Base-by-base conservation (phyloP, 345 rosid species). In the Cardamine chenopodiifolia region DNA sequence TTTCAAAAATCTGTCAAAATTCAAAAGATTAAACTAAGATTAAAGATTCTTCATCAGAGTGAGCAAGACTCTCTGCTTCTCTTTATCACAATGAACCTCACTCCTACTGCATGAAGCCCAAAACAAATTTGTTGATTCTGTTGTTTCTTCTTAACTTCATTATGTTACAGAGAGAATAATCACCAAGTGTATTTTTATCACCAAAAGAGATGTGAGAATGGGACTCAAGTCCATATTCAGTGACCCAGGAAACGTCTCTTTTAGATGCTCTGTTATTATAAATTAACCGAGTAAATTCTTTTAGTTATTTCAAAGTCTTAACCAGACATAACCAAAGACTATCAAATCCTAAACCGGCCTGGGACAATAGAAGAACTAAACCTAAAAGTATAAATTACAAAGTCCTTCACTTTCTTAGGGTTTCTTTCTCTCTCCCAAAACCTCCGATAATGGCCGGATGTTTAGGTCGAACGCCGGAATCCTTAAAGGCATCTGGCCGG, bases 401-500 rank as follows among this genome's bases (percentile, higher is more conserved):
- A 7, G 53, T 15, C 5, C 4, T 2, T 7, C 0, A 5, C 32
- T 37, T 14, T 22, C 12, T 14, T 35, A 70, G 71, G 80, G 71
- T 71, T 56, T 70, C 50, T 23, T 2, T 47, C 26, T 54, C 71
- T 74, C 53, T 74, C 60, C 19, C 35, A 15, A 57, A 57, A 71
- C 67, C 68, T 60, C 61, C 19, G 56, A 65, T 4, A 7, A 71
- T 71, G 77, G 32, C 68, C 73, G 73, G 64, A 50, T 45, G 40
- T 58, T 57, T 64, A 49, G 73, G 81, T 42, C 42, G 48, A 23
- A 71, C 85, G 73, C 77, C 86, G 83, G 96, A 85, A 32, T 35
- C 91, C 26, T 62, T 91, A 5, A 78, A 89, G 10, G 95, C 97
- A 3, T 85, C 98, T 7, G 94, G 99, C 31, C 86, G 89, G 78